Evolutionary conservation across 768 basidiomycete genomes (phyloP).

Genomic region (Hypholoma sublateritium): DNA sequence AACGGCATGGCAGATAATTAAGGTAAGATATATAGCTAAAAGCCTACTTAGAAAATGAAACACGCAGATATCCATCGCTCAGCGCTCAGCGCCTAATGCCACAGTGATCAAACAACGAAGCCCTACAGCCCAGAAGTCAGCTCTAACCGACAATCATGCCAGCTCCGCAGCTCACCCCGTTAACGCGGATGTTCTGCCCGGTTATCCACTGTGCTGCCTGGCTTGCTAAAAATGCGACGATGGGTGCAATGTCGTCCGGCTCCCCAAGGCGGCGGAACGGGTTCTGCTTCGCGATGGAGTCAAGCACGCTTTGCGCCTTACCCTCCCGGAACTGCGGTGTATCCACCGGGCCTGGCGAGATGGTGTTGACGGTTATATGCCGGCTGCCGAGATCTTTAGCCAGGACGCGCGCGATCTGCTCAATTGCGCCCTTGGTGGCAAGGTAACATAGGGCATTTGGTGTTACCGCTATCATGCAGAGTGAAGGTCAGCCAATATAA

Average conservation of each 20-base stretch:
- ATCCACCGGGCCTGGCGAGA: conserved; percentile 57
- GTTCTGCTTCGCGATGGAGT: conserved; percentile 42
- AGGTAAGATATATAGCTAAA: no score
- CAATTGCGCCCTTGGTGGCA: conserved; percentile 59
- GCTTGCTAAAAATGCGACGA: conserved; percentile 53
- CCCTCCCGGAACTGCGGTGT: conserved; percentile 57
- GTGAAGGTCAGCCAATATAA: no score
- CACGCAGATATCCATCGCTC: background rate
- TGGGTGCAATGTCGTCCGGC: conserved; percentile 53
- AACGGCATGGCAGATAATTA: no score
- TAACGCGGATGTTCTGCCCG: conserved; percentile 55
- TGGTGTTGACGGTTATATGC: conserved; percentile 57
- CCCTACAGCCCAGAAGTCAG: conserved; percentile 15
- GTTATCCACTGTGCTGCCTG: conserved; percentile 57
- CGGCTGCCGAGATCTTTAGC: conserved; percentile 55
- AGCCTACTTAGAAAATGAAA: no score
- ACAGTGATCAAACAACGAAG: conserved; percentile 17
- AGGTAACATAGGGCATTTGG: conserved; percentile 52
- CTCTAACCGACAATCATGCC: background rate
- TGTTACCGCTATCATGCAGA: conserved; percentile 30
- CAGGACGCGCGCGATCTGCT: conserved; percentile 56
- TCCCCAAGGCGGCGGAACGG: conserved; percentile 46
- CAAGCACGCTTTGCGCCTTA: conserved; percentile 46
- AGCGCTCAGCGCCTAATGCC: no score
- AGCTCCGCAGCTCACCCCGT: conserved; percentile 44